phyloP scores from a whole-genome alignment of 352 stramenopile species.

The Phytopythium vexans region DNA sequence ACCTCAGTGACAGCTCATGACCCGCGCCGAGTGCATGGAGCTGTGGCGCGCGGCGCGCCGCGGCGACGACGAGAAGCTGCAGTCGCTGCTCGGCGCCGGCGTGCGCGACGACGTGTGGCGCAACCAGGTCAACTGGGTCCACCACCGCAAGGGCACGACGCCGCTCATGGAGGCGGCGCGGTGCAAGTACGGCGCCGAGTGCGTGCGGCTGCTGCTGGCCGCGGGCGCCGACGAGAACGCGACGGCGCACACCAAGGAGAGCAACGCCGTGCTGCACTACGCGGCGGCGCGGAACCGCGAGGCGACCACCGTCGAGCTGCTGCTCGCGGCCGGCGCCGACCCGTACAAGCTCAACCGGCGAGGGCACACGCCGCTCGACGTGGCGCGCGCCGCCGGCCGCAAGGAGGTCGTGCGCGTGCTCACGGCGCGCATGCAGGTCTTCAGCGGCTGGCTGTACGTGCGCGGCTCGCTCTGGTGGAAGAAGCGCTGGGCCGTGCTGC shows the following conservation, averaged over 20 bases:
- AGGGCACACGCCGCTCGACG: constrained; percentile 42
- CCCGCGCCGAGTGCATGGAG: constrained; percentile 22
- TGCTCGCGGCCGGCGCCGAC: constrained; percentile 35
- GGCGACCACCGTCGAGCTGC: constrained; percentile 26
- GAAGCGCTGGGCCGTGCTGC: constrained; percentile 36
- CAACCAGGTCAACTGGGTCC: constrained; percentile 33
- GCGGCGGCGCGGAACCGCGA: constrained; percentile 30
- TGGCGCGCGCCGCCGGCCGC: constrained; percentile 29
- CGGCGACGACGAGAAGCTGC: constrained; percentile 19
- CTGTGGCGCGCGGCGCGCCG: constrained; percentile 31
- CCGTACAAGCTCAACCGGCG: constrained; percentile 34
- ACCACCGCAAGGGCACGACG: constrained; percentile 45
- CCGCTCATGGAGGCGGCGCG: constrained; percentile 55
- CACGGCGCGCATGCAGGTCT: constrained; percentile 26
- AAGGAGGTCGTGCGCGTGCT: constrained; percentile 23
- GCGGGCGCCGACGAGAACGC: constrained; percentile 28
- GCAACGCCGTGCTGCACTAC: constrained; percentile 51
- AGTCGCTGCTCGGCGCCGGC: constrained; percentile 17
- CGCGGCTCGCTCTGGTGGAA: constrained; percentile 33
- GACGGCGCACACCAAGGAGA: constrained; percentile 18
- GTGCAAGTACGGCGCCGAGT: constrained; percentile 9
- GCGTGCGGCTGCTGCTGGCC: constrained; percentile 26
- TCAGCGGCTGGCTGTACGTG: constrained; percentile 35
- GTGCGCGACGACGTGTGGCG: constrained; percentile 13
- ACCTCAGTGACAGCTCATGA: constrained; percentile 8